Base-by-base conservation (phyloP, 2,329 filamentous ascomycete species). In the Ustilaginoidea virens region DNA sequence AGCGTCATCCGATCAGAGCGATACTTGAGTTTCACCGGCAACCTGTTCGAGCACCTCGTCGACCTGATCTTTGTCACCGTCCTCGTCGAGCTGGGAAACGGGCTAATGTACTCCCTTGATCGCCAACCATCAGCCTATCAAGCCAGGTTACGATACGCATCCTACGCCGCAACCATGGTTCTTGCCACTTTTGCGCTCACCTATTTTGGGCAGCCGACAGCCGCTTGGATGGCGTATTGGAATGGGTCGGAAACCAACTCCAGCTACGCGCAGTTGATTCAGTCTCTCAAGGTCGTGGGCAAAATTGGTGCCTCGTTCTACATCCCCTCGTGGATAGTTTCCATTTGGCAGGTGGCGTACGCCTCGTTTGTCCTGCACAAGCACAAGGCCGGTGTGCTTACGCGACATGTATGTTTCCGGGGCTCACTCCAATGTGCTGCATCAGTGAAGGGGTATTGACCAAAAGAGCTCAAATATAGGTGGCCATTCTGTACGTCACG, bases 1-100 rank as follows among this genome's bases (percentile, higher is more conserved):
- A 14, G 23, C 16, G 17, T 34, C 2, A 34, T 34, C 13, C 29
- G 33, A 7, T 32, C 29, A 5, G 33, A 34, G 21, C 23, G 33
- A 16, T 34, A 32, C 22, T 27, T 34, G 17, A 34, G 33, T 24
- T 34, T 34, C 20, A 29, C 27, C 3, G 33, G 33, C 16, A 34
- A 34, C n/a, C 24, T 34, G 8, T 34, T 32, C 23, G 33, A 34
- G 27, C 24, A 34, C 16, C 13, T 32, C 2, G 29, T 32, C 17
- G 33, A 32, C 13, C 11, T 34, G 17, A 12, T 25, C 11, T 29
- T 34, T 12, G 17, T 34, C 14, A 14, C 32, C 7, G 14, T 34
- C 14, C 23, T 34, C 13, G 18, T 31, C 12, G 33, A 34, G 31
- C 20, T 34, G 4, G 33, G 33, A 13, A 34, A 29, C 14, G 33